A percentile compares a stretch with the other conserved stretches of the same genome.
Evolutionary conservation across 768 basidiomycete genomes (phyloP).

Genomic region (Phaffia tasmanica): DNA sequence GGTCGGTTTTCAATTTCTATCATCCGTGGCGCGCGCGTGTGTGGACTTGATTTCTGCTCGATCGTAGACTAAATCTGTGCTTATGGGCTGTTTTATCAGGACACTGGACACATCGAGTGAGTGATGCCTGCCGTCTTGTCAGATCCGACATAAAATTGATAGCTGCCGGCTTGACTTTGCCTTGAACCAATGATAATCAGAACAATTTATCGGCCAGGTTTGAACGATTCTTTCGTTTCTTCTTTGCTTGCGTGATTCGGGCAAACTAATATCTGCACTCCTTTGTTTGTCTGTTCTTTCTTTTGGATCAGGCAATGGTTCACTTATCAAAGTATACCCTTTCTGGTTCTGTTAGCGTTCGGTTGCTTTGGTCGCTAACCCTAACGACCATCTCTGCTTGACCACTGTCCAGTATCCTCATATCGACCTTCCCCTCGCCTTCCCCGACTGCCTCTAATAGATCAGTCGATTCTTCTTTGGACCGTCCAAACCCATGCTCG

Average conservation of each 20-base stretch:
- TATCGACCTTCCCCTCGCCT: constrained; percentile 20
- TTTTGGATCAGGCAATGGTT: constrained; percentile 9
- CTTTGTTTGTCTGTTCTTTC: too few relatives aligned
- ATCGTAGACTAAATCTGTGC: too few relatives aligned
- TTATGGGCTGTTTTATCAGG: not conserved
- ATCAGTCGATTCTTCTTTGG: not conserved
- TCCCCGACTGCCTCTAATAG: not conserved
- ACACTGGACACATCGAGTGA: constrained; percentile 4
- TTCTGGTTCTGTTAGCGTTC: not conserved
- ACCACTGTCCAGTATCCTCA: constrained; percentile 6
- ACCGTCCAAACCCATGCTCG: constrained; percentile 17
- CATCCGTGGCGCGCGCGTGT: not conserved
- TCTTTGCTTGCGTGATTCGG: too few relatives aligned
- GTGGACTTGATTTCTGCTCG: not conserved
- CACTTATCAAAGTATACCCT: constrained; percentile 12
- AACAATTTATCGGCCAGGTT: constrained; percentile 20
- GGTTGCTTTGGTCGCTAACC: too few relatives aligned
- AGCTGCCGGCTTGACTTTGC: not conserved
- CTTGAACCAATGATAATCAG: not conserved
- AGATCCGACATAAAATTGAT: not conserved
- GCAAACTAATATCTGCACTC: too few relatives aligned
- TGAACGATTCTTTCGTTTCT: too few relatives aligned
- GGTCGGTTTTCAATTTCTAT: not conserved
- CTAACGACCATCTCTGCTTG: not conserved
- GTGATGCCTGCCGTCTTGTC: not conserved